Base-by-base conservation (phyloP, 805 yeast species). In the Yarrowia yakushimensis region DNA sequence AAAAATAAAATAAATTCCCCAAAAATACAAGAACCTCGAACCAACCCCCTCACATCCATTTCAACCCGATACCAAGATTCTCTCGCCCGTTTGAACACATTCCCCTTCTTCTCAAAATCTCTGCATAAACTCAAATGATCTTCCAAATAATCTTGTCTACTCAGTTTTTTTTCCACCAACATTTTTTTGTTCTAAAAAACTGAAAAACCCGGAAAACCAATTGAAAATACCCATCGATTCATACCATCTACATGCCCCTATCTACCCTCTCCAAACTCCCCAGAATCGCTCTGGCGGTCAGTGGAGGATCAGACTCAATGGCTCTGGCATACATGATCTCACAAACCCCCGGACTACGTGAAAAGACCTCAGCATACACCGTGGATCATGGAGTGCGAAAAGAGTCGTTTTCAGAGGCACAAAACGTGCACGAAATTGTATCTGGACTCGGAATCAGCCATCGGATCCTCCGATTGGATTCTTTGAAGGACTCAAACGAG, bases 251-350 rank as follows among this genome's bases (percentile, higher is more conserved):
- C 13, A 45, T 45, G 52, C 52, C 52, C 3, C 36, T 54, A 12
- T 37, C 4, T 6, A 7, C 15, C 10, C 43, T 50, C 12, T 4
- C 22, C 5, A 69, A 65, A 30, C 63, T 83, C 0, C 39, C 37
- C 15, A 30, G 28, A 15, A 9, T 46, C 27, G 82, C 78, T 5
- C 71, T 88, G 17, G 90, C 91, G 0, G 79, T 88, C 0, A 85
- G 90, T 15, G 96, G 96, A 1, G 96, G 96, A 1, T 90, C 86
- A 0, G 96, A 88, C 69, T 88, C 94, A 0, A 84, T 88, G 84
- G 85, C 88, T 13, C 71, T 88, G 45, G 77, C 87, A 0, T 79
- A 79, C 66, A 73, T 87, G 18, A 70, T 85, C 4, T 65, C 75
- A 0, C 71, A 73, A 25, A 80, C 75, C 66, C 72, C 76, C 11